Evolutionary conservation across 164 flowering plant genomes (phyloP).

Genomic region (Piper longum): DNA sequence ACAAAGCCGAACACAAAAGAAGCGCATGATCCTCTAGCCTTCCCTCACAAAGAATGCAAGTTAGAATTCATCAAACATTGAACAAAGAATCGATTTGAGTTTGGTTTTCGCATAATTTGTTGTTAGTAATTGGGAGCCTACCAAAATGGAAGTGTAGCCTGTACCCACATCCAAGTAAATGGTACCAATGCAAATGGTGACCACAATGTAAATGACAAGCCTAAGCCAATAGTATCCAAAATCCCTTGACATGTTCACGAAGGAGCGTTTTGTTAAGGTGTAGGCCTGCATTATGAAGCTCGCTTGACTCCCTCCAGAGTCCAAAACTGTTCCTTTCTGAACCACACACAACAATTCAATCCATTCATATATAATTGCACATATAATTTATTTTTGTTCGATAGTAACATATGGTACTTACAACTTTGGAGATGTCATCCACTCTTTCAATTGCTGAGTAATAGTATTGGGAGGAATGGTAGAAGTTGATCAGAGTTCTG

Average conservation of each 20-base stretch:
- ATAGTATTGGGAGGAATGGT: constrained; percentile 44
- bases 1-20: constrained; percentile 89
- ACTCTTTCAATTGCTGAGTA: constrained; percentile 48
- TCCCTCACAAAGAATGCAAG: constrained; percentile 8
- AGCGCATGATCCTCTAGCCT: constrained; percentile 95
- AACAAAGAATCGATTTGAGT: background rate
- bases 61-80: background rate
- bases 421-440: constrained; percentile 69
- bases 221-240: constrained; percentile 97
- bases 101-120: too few relatives aligned
- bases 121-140: constrained; percentile 1
- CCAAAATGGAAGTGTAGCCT: constrained; percentile 68
- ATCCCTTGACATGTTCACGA: constrained; percentile 90
- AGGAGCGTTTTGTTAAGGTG: constrained; percentile 76
- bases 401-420: constrained; percentile 21
- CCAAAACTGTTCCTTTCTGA: constrained; percentile 90
- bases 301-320: constrained; percentile 87
- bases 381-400: background rate
- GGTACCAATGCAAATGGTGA: constrained; percentile 84
- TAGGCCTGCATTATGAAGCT: constrained; percentile 79
- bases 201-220: constrained; percentile 70
- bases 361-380: background rate
- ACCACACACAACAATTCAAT: constrained; percentile 1
- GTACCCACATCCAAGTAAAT: constrained; percentile 77
- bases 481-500: constrained; percentile 38